Evolutionary conservation across 1,284 basidiomycete genomes (phyloP).

Genomic region (Lignosus rhinocerotis): DNA sequence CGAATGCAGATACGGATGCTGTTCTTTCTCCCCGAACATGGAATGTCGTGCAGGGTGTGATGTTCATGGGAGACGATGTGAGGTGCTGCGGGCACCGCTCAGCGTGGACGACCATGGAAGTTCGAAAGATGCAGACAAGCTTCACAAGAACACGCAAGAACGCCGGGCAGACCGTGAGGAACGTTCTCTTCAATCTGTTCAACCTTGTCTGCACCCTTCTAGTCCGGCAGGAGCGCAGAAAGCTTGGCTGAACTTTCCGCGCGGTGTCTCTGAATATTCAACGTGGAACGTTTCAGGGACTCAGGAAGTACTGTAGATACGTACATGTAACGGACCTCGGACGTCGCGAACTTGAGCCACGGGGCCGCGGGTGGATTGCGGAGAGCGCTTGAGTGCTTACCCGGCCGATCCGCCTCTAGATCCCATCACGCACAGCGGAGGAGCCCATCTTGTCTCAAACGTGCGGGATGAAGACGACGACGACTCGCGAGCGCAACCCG

Average conservation of each 20-base stretch:
- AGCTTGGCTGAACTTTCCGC: not conserved
- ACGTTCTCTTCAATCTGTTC: not conserved
- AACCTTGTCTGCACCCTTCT: not conserved
- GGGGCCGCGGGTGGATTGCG: not conserved
- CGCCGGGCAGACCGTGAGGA: not conserved
- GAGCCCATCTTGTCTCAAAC: too few relatives aligned
- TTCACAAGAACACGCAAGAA: not conserved
- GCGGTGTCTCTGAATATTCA: too few relatives aligned
- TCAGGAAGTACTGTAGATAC: not conserved
- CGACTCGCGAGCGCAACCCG: too few relatives aligned
- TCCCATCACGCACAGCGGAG: not conserved
- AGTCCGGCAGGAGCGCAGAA: not conserved
- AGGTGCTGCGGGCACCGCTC: not conserved
- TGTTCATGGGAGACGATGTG: not conserved
- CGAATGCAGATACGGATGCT: not conserved
- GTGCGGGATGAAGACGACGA: too few relatives aligned
- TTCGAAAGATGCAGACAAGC: not conserved
- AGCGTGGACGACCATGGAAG: not conserved
- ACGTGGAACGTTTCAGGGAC: too few relatives aligned
- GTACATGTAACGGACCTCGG: not conserved
- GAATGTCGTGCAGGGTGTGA: not conserved
- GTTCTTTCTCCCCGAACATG: not conserved
- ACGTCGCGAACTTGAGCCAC: not conserved
- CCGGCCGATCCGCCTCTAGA: not conserved
- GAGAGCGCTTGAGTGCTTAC: not conserved